Evolutionary conservation across 768 basidiomycete species (phyloP), one percentile per base, ranked within the genome.

Genomic region (Boletus subparvulus): DNA sequence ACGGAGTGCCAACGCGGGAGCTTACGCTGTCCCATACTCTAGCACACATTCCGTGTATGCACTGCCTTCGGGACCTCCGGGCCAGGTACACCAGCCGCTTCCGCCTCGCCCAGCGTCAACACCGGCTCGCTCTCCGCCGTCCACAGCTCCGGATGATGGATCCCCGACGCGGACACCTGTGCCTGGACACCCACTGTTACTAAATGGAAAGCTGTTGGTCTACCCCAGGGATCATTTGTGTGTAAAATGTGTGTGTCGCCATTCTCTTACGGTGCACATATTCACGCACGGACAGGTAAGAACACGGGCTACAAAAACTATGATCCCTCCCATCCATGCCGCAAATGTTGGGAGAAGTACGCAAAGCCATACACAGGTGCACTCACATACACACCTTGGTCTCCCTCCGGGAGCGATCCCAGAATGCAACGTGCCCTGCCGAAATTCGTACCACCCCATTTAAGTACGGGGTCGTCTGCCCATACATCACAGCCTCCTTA

Each of bases 301-400:
- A 92, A 93, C 68, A 83, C 80, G 1, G 90, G 91, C 3, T 92
- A 85, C 73, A 90, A 89, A 69, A 75, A 80, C 54, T 75, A 74
- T 37, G 88, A 92, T 68, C 87, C 88, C 0, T 66, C 76, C 2
- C 75, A 83, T 54, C 87, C 90, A 7, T 92, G 91, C 65, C 75
- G 77, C 55, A 81, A 80, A 54, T 93, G 92, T 73, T 93, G 90
- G 91, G 73, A 78, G 7, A 85, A 84, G 61, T 86, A 86, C 69
- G 78, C 79, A 1, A 83, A 80, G 60, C 75, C 79, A 0, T 92
- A 84, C 69, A 65, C 75, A 0, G 87, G 87, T 3, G 80, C 87
- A 6, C 71, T 91, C 16, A 74, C 78, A 0, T 85, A 84, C 63
- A 78, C 81, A 50, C 60, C 77, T 12, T 80, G 81, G 66, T 54